These are phyloP conservation scores for Pisolithus sp. DNA, from an alignment of 768 basidiomycete genomes.

Conservation along the genomic window DNA sequence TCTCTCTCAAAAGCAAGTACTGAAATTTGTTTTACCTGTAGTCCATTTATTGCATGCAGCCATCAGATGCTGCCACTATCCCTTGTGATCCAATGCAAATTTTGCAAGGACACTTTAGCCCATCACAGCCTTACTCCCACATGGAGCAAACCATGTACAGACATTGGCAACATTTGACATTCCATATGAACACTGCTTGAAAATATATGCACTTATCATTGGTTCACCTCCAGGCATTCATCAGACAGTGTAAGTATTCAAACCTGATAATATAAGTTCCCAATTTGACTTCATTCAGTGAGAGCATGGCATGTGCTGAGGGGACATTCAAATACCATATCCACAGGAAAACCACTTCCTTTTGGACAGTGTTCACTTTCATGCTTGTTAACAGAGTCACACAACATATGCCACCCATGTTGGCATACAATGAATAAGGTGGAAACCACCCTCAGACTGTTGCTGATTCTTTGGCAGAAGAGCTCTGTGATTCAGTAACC, in stretches of 20 bases:
- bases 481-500: neutral
- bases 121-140: neutral
- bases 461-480: neutral
- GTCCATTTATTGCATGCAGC: neutral
- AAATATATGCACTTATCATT: neutral
- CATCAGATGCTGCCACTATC: neutral
- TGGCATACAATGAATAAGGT: neutral
- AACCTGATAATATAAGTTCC: neutral
- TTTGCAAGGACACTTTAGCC: neutral
- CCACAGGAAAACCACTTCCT: neutral
- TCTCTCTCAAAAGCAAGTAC: neutral
- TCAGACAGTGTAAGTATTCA: neutral
- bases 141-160: neutral
- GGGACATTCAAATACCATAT: neutral
- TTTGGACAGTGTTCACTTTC: conserved; percentile 1
- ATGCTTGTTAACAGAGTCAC: neutral
- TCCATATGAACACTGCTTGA: neutral
- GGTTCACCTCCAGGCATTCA: neutral
- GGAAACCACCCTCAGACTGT: neutral
- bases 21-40: neutral
- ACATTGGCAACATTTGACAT: neutral
- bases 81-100: neutral
- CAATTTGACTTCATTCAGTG: neutral
- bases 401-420: neutral
- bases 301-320: neutral